These are phyloP conservation scores for Backusella westeae DNA, from an alignment of 192 early-diverging fungal species.

Conservation along the genomic window DNA sequence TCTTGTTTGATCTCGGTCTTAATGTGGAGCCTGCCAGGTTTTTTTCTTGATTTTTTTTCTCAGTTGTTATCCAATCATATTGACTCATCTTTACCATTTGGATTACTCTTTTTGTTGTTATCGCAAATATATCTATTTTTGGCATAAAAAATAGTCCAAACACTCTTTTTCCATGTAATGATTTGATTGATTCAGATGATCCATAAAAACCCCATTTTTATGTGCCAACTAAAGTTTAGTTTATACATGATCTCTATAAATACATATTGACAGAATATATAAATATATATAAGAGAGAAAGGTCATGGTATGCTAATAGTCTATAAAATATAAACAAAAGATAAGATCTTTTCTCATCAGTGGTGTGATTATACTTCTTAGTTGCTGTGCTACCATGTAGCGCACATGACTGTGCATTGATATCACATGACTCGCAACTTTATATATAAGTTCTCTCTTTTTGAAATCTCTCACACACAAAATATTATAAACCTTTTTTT, in stretches of 20 bases:
- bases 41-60: neutral
- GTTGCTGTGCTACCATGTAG: neutral
- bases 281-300: neutral
- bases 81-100: neutral
- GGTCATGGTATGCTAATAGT: neutral
- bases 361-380: neutral
- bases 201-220: neutral
- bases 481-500: neutral
- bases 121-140: neutral
- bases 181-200: neutral
- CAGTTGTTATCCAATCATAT: neutral
- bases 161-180: neutral
- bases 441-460: neutral
- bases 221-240: neutral
- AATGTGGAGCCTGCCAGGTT: neutral
- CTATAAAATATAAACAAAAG: neutral
- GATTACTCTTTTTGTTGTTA: neutral
- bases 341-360: neutral
- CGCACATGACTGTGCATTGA: neutral
- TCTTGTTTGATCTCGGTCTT: neutral
- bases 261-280: neutral
- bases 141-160: neutral
- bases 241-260: neutral
- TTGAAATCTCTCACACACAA: neutral
- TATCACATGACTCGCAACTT: neutral